Evolutionary conservation across 805 yeast genomes (phyloP).

Genomic region (Pichia manshurica): DNA sequence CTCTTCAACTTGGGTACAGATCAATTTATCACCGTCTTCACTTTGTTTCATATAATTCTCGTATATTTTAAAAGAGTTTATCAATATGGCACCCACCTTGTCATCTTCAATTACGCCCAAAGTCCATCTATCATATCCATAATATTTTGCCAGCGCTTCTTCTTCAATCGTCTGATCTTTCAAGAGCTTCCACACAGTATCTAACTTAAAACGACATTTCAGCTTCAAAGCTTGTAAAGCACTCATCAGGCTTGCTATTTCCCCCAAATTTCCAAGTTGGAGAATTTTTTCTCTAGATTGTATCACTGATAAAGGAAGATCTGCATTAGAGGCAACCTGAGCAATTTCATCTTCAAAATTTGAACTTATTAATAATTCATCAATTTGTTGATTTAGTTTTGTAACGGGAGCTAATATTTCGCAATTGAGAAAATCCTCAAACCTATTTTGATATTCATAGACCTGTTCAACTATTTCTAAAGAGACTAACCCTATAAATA

Average conservation of each 20-base stretch:
- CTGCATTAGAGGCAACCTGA: conserved; percentile 33
- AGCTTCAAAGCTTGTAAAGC: neutral
- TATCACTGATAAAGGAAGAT: conserved; percentile 50
- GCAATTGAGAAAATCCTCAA: conserved; percentile 19
- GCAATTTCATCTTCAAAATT: conserved; percentile 62
- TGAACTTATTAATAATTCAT: conserved; percentile 39
- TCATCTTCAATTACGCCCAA: conserved; percentile 43
- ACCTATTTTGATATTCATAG: conserved; percentile 51
- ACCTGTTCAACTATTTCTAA: conserved; percentile 58
- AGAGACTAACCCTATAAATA: conserved; percentile 66
- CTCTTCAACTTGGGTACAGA: conserved; percentile 41
- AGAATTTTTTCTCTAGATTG: conserved; percentile 51
- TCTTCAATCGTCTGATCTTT: conserved; percentile 53
- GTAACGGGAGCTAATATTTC: conserved; percentile 36
- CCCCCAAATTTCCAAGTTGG: conserved; percentile 45
- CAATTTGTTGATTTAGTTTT: conserved; percentile 40
- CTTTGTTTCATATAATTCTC: conserved; percentile 52
- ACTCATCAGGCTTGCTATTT: conserved; percentile 25
- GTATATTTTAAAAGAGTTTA: conserved; percentile 39
- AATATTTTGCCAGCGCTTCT: conserved; percentile 39
- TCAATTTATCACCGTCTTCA: conserved; percentile 50
- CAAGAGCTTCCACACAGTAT: conserved; percentile 42
- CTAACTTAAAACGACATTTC: conserved; percentile 30
- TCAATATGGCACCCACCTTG: conserved; percentile 30
- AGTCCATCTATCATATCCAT: conserved; percentile 53